Evolutionary conservation across 768 basidiomycete genomes (phyloP).

Genomic region (Gymnopilus dilepis): DNA sequence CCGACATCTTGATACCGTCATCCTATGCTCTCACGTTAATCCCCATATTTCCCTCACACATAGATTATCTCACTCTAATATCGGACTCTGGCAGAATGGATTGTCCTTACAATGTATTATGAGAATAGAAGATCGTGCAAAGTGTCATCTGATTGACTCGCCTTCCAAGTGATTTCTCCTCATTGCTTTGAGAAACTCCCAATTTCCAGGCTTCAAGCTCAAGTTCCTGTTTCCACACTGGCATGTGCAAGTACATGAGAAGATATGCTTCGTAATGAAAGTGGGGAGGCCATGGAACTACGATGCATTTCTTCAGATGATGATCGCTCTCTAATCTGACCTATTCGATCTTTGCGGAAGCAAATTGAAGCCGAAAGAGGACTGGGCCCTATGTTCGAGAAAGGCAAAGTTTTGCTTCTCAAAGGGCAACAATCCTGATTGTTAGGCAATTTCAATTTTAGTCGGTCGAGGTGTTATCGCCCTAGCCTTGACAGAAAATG

Average conservation of each 20-base stretch:
- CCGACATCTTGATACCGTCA: not conserved
- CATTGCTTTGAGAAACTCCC: not conserved
- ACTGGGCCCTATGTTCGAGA: not conserved
- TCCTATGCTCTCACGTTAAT: conserved; percentile 19
- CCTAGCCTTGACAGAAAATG: conserved; percentile 29
- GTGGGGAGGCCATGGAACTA: not conserved
- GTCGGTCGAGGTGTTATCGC: not conserved
- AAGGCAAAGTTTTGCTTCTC: not conserved
- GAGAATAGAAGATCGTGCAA: no score
- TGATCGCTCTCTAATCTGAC: no score
- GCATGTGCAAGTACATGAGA: no score
- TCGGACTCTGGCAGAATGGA: not conserved
- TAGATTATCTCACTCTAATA: conserved; percentile 14
- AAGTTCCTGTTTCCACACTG: no score
- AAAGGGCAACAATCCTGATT: not conserved
- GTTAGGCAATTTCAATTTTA: not conserved
- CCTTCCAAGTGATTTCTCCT: not conserved
- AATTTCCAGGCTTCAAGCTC: not conserved
- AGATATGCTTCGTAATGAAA: not conserved
- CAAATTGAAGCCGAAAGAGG: not conserved
- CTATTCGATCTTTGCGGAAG: no score
- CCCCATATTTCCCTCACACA: not conserved
- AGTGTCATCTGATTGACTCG: no score
- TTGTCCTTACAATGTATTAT: no score
- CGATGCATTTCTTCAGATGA: not conserved